These are phyloP conservation scores for Sclerotinia spermophila DNA, from an alignment of 2,329 filamentous ascomycete species.

Conservation along the genomic window DNA sequence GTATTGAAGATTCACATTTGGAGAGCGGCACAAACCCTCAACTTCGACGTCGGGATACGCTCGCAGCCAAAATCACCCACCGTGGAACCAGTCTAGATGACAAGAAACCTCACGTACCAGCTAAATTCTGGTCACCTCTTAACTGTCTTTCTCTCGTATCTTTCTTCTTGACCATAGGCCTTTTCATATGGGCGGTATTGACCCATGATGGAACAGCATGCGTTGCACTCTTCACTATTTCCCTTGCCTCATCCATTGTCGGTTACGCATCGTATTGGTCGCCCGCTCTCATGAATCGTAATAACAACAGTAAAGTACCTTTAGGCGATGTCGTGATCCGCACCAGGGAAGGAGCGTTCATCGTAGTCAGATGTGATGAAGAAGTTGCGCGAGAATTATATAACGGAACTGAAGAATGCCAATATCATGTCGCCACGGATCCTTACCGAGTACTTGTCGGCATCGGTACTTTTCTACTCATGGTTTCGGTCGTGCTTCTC, in stretches of 20 bases:
- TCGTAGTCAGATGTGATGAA: conserved; percentile 55
- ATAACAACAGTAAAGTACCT: conserved; percentile 45
- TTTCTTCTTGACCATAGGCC: conserved; percentile 46
- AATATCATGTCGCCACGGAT: conserved; percentile 47
- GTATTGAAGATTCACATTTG: conserved; percentile 2
- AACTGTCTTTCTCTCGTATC: conserved; percentile 53
- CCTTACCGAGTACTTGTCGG: conserved; percentile 54
- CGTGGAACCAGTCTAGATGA: conserved; percentile 30
- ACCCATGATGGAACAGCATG: conserved; percentile 50
- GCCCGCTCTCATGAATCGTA: conserved; percentile 51
- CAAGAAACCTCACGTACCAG: conserved; percentile 48
- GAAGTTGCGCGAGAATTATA: conserved; percentile 61
- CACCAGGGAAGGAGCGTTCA: conserved; percentile 57
- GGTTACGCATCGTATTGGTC: conserved; percentile 57
- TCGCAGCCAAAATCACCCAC: conserved; percentile 24
- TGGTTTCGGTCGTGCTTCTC: conserved; percentile 57
- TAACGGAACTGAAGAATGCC: conserved; percentile 56
- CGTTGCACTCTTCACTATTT: conserved; percentile 50
- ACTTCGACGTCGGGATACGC: conserved; percentile 21
- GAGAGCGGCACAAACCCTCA: conserved; percentile 17
- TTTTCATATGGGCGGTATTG: conserved; percentile 43
- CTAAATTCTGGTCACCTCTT: conserved; percentile 48
- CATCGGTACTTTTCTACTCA: conserved; percentile 55
- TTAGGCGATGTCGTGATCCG: conserved; percentile 58
- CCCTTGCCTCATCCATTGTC: conserved; percentile 50